phyloP scores from a whole-genome alignment of 345 rosid species.

The Tarenaya hassleriana region DNA sequence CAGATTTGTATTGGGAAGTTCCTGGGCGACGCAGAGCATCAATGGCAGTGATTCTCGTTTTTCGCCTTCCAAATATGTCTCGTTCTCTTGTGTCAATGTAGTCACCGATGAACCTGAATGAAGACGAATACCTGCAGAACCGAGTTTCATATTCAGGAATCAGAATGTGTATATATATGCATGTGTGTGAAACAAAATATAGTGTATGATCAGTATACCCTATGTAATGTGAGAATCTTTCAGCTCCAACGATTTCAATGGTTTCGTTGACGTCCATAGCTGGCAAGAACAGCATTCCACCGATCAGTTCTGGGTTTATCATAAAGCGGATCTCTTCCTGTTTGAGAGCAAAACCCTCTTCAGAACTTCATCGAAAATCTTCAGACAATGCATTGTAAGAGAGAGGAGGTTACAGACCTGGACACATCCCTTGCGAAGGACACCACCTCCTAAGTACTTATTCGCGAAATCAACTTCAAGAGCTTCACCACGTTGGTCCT shows the following conservation, averaged over 20 bases:
- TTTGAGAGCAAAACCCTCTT: not conserved
- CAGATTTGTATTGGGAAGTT: conserved; percentile 41
- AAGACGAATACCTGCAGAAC: conserved; percentile 68
- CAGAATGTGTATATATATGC: not conserved
- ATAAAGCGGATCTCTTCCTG: conserved; percentile 91
- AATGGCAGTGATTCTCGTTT: conserved; percentile 57
- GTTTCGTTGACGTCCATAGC: conserved; percentile 74
- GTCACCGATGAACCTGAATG: conserved; percentile 71
- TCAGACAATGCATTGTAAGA: not conserved
- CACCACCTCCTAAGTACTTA: conserved; percentile 77
- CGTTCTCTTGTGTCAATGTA: conserved; percentile 46
- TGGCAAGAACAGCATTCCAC: conserved; percentile 86
- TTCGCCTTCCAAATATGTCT: conserved; percentile 56
- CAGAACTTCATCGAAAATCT: not conserved
- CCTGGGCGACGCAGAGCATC: conserved; percentile 72
- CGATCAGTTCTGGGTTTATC: conserved; percentile 80
- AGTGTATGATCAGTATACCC: conserved; percentile 36
- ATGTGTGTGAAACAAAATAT: not conserved
- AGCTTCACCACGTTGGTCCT: conserved; percentile 52
- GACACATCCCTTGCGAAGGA: conserved; percentile 70
- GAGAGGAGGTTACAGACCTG: conserved; percentile 40
- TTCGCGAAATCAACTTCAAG: conserved; percentile 89
- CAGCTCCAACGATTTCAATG: conserved; percentile 74
- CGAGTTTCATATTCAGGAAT: not conserved
- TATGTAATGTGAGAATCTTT: conserved; percentile 64